phyloP scores from a whole-genome alignment of 2,329 filamentous ascomycete genomes.

The Ophiostoma himal-ulmi region DNA sequence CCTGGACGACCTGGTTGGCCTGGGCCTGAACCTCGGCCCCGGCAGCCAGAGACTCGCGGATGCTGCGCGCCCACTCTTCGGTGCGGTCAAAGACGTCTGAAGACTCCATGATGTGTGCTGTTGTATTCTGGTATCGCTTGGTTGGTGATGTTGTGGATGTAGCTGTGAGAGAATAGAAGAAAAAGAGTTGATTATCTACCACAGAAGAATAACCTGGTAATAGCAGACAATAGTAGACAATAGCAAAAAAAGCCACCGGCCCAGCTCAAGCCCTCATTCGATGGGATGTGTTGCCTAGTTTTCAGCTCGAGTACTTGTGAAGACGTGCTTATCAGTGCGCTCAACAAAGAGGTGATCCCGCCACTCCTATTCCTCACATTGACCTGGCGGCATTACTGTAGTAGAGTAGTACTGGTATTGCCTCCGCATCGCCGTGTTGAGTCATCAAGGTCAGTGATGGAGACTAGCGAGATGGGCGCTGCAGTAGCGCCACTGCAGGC shows the following conservation, averaged over 20 bases:
- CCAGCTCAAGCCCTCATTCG: not conserved
- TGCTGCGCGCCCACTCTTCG: slow-evolving; percentile 60
- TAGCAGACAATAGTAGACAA: not conserved
- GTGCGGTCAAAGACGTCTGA: slow-evolving; percentile 18
- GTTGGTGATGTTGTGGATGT: not conserved
- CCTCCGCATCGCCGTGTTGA: not conserved
- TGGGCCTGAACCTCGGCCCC: slow-evolving; percentile 43
- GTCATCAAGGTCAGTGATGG: not conserved
- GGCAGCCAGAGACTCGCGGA: slow-evolving; percentile 47
- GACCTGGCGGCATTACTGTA: not conserved
- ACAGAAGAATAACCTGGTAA: too few species aligned
- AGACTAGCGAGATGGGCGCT: not conserved
- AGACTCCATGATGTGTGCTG: slow-evolving; percentile 9
- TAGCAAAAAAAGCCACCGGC: not conserved
- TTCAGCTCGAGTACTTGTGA: not conserved
- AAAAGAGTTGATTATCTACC: not conserved
- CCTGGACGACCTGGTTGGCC: slow-evolving; percentile 50
- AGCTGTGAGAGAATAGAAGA: not conserved
- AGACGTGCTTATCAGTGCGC: not conserved
- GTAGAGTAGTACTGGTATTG: not conserved
- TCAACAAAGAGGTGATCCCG: slow-evolving; percentile 6
- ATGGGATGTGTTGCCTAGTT: not conserved
- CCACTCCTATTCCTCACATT: not conserved
- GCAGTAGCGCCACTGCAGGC: not conserved
- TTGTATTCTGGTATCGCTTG: not conserved